These are phyloP conservation scores for Podospora bellae-mahoneyi DNA, from an alignment of 495 filamentous ascomycete species.

Conservation along the genomic window DNA sequence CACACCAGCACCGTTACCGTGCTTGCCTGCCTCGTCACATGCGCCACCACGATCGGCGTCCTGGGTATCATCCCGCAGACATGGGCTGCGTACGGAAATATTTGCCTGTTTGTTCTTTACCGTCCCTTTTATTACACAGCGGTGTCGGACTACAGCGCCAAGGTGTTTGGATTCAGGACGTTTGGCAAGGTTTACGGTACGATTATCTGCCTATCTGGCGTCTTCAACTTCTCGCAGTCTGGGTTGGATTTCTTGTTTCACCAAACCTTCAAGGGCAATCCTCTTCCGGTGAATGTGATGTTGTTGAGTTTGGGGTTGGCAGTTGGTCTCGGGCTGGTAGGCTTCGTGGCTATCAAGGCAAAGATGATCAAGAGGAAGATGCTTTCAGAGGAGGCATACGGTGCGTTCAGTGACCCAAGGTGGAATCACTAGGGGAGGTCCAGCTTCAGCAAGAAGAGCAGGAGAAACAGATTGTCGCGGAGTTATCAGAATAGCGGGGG, in stretches of 20 bases:
- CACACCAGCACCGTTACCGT: constrained; percentile 69
- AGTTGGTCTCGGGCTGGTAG: constrained; percentile 58
- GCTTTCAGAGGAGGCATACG: constrained; percentile 37
- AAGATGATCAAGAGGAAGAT: constrained; percentile 31
- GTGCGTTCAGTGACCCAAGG: constrained; percentile 1
- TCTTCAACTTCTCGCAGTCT: constrained; percentile 84
- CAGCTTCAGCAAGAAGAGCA: background rate
- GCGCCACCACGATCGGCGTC: constrained; percentile 73
- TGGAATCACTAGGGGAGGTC: constrained; percentile 7
- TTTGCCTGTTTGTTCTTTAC: constrained; percentile 76
- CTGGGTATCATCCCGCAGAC: constrained; percentile 69
- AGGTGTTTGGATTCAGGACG: constrained; percentile 93
- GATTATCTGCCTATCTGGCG: constrained; percentile 81
- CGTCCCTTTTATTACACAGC: constrained; percentile 74
- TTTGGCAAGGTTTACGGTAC: constrained; percentile 96
- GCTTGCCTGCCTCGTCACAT: constrained; percentile 65
- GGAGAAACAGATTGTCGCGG: background rate
- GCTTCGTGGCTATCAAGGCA: constrained; percentile 50
- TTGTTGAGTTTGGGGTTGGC: constrained; percentile 59
- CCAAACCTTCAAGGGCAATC: constrained; percentile 64
- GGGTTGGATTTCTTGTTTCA: constrained; percentile 80
- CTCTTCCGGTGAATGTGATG: constrained; percentile 72
- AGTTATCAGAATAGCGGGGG: background rate
- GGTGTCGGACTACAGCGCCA: constrained; percentile 80
- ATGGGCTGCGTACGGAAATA: constrained; percentile 72